phyloP scores from a whole-genome alignment of 2,329 filamentous ascomycete species.

The Ophiostoma ulmi region DNA sequence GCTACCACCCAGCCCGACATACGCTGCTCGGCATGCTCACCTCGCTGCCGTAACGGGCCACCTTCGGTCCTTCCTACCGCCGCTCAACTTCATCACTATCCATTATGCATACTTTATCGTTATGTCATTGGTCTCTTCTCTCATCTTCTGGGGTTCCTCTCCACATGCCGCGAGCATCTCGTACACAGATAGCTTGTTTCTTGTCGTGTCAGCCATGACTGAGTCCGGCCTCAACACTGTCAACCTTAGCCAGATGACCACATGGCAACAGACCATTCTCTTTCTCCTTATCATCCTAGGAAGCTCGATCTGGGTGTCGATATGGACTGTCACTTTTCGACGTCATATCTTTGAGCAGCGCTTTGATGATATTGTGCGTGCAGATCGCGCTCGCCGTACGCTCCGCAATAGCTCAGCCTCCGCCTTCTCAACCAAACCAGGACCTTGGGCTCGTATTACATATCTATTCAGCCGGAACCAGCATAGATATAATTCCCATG shows the following conservation, averaged over 20 bases:
- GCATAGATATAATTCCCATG: background rate
- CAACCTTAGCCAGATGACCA: slow-evolving; percentile 58
- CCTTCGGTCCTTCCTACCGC: slow-evolving; percentile 43
- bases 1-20: background rate
- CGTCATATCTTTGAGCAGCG: slow-evolving; percentile 58
- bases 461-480: background rate
- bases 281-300: slow-evolving; percentile 60
- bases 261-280: slow-evolving; percentile 60
- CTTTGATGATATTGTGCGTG: slow-evolving; percentile 50
- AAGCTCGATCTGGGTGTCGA: slow-evolving; percentile 59
- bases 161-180: slow-evolving; percentile 47
- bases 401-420: background rate
- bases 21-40: background rate
- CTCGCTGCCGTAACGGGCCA: background rate
- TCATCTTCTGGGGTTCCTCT: slow-evolving; percentile 57
- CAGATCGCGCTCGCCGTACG: slow-evolving; percentile 35
- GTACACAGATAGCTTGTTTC: slow-evolving; percentile 60
- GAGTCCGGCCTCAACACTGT: slow-evolving; percentile 60
- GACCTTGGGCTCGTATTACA: background rate
- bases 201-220: slow-evolving; percentile 62
- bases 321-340: slow-evolving; percentile 57
- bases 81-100: slow-evolving; percentile 57
- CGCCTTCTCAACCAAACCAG: background rate
- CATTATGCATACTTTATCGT: slow-evolving; percentile 62
- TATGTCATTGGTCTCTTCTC: slow-evolving; percentile 49